A percentile compares a stretch with the other conserved stretches of the same genome.
These are phyloP conservation scores for Arabidopsis arenosa DNA, from an alignment of 345 rosid genomes.

Conservation along the genomic window DNA sequence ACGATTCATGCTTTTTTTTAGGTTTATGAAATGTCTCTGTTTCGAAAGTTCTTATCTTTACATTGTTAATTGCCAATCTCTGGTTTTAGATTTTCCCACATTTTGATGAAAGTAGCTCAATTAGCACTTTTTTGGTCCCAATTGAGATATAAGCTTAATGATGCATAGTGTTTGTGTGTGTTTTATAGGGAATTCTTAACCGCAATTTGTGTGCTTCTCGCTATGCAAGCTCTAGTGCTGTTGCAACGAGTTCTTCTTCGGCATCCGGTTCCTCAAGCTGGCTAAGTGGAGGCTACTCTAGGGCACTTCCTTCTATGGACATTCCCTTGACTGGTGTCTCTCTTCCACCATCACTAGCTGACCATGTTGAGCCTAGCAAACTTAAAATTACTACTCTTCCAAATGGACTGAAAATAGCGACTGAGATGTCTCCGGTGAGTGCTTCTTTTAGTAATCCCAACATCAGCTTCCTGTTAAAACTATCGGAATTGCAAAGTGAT, in stretches of 20 bases:
- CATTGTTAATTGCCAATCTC: not conserved
- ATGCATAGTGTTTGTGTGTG: not conserved
- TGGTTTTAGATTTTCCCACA: not conserved
- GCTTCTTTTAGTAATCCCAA: not conserved
- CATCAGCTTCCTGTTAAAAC: not conserved
- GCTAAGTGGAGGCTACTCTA: constrained; percentile 62
- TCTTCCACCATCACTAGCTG: constrained; percentile 71
- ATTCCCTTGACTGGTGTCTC: constrained; percentile 66
- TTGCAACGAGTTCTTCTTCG: constrained; percentile 55
- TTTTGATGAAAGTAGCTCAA: constrained; percentile 4
- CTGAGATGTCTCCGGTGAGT: constrained; percentile 62
- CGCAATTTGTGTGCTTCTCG: constrained; percentile 38
- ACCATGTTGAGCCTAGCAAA: constrained; percentile 66
- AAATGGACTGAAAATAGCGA: constrained; percentile 65
- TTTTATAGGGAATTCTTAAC: constrained; percentile 39
- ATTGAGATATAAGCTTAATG: constrained; percentile 27
- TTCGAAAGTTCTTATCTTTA: constrained; percentile 6
- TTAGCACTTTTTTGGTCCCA: not conserved
- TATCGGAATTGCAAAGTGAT: constrained; percentile 10
- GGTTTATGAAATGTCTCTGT: not conserved
- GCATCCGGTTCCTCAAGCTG: constrained; percentile 64
- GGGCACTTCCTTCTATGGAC: constrained; percentile 56
- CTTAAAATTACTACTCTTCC: constrained; percentile 65
- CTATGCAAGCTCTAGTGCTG: constrained; percentile 64
- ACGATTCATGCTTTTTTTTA: not conserved